Percentiles rank a stretch among this genome's conserved stretches.
phyloP scores from a whole-genome alignment of 495 filamentous ascomycete genomes.

The Penicillium alfredii region DNA sequence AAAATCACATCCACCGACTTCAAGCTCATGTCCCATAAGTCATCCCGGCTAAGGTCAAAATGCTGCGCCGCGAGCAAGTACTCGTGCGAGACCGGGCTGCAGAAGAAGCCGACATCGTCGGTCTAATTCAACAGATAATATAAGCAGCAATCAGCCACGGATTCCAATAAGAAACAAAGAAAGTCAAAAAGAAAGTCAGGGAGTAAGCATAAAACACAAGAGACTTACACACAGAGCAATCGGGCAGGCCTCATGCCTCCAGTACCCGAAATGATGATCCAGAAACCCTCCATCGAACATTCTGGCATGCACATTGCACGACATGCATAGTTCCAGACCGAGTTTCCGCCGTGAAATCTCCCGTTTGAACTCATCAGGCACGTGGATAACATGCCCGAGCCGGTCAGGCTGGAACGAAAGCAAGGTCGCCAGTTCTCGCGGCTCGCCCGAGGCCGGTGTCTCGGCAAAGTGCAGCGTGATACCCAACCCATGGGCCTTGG shows the following conservation, averaged over 20 bases:
- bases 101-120: conserved; percentile 82
- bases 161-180: background rate
- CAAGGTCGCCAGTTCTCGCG: conserved; percentile 54
- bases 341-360: conserved; percentile 49
- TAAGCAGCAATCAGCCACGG: conserved; percentile 7
- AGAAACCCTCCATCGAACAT: conserved; percentile 63
- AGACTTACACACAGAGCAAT: conserved; percentile 55
- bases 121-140: conserved; percentile 46
- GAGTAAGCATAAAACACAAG: conserved; percentile 2
- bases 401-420: conserved; percentile 62
- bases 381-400: conserved; percentile 75
- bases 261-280: conserved; percentile 70
- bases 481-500: conserved; percentile 47
- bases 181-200: conserved; percentile 5
- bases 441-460: conserved; percentile 43
- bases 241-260: conserved; percentile 48
- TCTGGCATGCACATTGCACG: conserved; percentile 73
- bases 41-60: conserved; percentile 51
- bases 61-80: conserved; percentile 67
- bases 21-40: conserved; percentile 52
- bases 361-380: conserved; percentile 49
- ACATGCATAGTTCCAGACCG: conserved; percentile 71
- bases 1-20: conserved; percentile 60
- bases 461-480: conserved; percentile 81
- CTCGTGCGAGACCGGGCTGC: conserved; percentile 72